These are phyloP conservation scores for Penicillium sp. DNA, from an alignment of 2,329 filamentous ascomycete species.

Conservation along the genomic window DNA sequence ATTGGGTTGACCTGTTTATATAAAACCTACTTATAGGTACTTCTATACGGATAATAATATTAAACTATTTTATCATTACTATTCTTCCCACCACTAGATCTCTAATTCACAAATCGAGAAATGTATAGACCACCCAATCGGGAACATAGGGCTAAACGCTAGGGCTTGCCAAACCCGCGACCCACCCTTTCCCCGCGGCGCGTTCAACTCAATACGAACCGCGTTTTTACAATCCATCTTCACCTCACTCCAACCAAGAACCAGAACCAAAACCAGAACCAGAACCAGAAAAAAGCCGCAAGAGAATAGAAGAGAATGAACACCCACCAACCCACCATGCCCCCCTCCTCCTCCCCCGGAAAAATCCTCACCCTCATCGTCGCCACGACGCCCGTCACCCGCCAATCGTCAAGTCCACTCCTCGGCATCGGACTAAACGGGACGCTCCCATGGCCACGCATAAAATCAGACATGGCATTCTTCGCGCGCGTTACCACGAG, in stretches of 20 bases:
- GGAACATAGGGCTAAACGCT: slow-evolving; percentile 4
- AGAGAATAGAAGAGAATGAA: neutral
- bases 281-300: no score
- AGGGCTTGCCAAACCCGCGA: neutral
- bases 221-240: slow-evolving; percentile 16
- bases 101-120: no score
- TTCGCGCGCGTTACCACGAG: slow-evolving; percentile 86
- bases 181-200: neutral
- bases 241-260: neutral
- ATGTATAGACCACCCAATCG: neutral
- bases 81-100: no score
- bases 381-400: slow-evolving; percentile 66
- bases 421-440: slow-evolving; percentile 85
- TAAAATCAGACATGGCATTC: slow-evolving; percentile 90
- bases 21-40: no score
- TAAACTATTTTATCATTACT: no score
- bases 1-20: no score
- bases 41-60: no score
- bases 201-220: no score
- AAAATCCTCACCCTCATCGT: slow-evolving; percentile 75
- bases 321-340: no score
- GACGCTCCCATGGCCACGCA: slow-evolving; percentile 79
- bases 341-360: slow-evolving; percentile 22
- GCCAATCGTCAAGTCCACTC: slow-evolving; percentile 55
- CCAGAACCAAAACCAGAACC: no score